phyloP scores from a whole-genome alignment of 2,329 filamentous ascomycete genomes.

The Fusarium beomiforme region DNA sequence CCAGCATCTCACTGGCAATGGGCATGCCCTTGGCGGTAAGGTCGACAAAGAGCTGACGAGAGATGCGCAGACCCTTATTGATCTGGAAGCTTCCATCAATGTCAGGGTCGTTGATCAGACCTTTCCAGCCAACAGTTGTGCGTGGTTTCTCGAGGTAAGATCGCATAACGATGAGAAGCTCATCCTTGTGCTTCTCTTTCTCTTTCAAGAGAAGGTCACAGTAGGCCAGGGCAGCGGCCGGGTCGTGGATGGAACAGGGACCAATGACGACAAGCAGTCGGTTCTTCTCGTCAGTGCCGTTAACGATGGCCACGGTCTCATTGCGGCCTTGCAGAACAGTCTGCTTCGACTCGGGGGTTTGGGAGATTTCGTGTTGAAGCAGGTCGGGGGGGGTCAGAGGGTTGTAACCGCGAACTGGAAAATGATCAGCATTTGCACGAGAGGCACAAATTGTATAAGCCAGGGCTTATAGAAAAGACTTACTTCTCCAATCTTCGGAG shows the following conservation, averaged over 20 bases:
- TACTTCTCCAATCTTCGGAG: slow-evolving; percentile 87
- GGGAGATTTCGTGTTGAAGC: slow-evolving; percentile 89
- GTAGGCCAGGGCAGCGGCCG: slow-evolving; percentile 89
- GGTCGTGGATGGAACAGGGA: slow-evolving; percentile 97
- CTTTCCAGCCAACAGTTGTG: slow-evolving; percentile 99
- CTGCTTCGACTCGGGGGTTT: slow-evolving; percentile 64
- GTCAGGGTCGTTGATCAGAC: slow-evolving; percentile 97
- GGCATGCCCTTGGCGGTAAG: slow-evolving; percentile 94
- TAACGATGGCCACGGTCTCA: slow-evolving; percentile 75
- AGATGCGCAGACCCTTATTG: slow-evolving; percentile 92
- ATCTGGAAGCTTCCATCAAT: slow-evolving; percentile 99
- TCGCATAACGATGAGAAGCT: slow-evolving; percentile 96
- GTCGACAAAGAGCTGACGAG: slow-evolving; percentile 91
- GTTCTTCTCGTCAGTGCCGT: slow-evolving; percentile 69
- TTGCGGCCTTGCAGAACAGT: slow-evolving; percentile 71
- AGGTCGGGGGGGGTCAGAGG: slow-evolving; percentile 92
- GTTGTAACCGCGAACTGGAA: slow-evolving; percentile 85
- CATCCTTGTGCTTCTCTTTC: slow-evolving; percentile 88
- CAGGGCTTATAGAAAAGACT: slow-evolving; percentile 44
- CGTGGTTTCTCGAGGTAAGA: slow-evolving; percentile 98
- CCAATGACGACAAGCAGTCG: slow-evolving; percentile 81
- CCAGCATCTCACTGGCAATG: slow-evolving; percentile 95
- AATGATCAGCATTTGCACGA: slow-evolving; percentile 37
- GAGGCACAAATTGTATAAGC: neutral
- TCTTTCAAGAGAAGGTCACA: slow-evolving; percentile 83